A percentile compares a stretch with the other conserved stretches of the same genome.
phyloP scores from a whole-genome alignment of 2,329 filamentous ascomycete species.

The Curvularia sp. region DNA sequence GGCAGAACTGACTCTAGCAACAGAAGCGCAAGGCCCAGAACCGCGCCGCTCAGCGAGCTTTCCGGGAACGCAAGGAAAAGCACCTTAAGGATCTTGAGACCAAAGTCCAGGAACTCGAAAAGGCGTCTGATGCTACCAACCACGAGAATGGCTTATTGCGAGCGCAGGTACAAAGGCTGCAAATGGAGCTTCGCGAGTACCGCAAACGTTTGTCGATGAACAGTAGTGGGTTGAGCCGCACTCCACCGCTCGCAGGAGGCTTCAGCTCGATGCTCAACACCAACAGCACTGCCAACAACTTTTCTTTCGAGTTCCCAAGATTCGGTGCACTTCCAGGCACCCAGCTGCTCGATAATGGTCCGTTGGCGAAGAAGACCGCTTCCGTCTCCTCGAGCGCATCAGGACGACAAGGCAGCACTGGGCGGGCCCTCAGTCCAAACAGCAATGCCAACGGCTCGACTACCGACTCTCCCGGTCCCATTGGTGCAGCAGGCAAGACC shows the following conservation, averaged over 20 bases:
- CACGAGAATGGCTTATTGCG: constrained; percentile 85
- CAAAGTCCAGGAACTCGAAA: constrained; percentile 72
- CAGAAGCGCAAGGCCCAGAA: constrained; percentile 90
- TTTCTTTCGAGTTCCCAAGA: constrained; percentile 95
- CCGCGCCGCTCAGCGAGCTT: constrained; percentile 67
- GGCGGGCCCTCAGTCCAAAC: constrained; percentile 49
- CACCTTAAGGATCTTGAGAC: constrained; percentile 74
- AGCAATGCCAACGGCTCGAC: constrained; percentile 36
- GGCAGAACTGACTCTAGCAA: constrained; percentile 31
- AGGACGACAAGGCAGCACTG: constrained; percentile 45
- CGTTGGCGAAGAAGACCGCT: constrained; percentile 43
- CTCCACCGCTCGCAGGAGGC: constrained; percentile 56
- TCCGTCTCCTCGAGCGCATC: constrained; percentile 34
- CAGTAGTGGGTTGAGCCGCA: constrained; percentile 56
- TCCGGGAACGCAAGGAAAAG: constrained; percentile 69
- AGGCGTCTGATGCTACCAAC: constrained; percentile 80
- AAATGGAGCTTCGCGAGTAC: constrained; percentile 85
- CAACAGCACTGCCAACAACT: constrained; percentile 77
- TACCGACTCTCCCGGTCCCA: constrained; percentile 38
- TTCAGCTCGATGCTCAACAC: constrained; percentile 57
- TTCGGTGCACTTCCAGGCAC: constrained; percentile 76
- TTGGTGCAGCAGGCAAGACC: constrained; percentile 46
- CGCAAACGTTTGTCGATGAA: constrained; percentile 80
- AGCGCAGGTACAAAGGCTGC: constrained; percentile 87
- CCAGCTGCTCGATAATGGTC: constrained; percentile 61